Base-by-base conservation (phyloP, 2,329 filamentous ascomycete genomes). In the Diaporthe humulicola region DNA sequence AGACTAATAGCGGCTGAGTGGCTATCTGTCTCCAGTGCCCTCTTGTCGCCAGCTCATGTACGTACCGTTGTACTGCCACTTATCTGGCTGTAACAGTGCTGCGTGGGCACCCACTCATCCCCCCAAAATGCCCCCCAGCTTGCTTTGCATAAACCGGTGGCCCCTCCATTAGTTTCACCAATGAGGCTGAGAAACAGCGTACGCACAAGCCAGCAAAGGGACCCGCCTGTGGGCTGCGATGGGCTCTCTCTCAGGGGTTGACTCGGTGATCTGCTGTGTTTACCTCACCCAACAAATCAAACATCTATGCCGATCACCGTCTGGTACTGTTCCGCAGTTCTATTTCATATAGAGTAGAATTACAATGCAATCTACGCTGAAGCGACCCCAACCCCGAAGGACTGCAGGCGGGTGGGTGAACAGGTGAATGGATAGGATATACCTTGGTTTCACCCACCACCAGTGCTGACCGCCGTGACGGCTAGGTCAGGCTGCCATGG, bases 91-190 rank as follows among this genome's bases (percentile, higher is more conserved):
- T 40, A 8, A 38, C 64, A 52, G 64, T 38, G 17, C 61, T 50
- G 61, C 30, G 61, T 33, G 33, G 45, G 30, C 36, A 17, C n/a
- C 12, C 7, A 9, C n/a, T n/a, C 48, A n/a, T 6, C 36, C 40
- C 28, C 22, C 30, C 30, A 9, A 52, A n/a, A 25, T n/a, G 45
- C 33, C 61, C 30, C 61, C 64, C 45, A 69, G 64, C 64, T 69
- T 69, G 64, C 48, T 54, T 61, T 69, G 64, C 64, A 69, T 69
- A 54, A 69, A 54, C 33, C 52, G 48, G 64, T 40, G 64, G 64
- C 64, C 64, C 64, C 64, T 69, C 64, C 33, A 69, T 69, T 69
- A 69, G 64, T 69, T 69, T 69, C 64, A 69, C 64, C 64, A 69
- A 69, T 69, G 64, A 69, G 45, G 48, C 64, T 69, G 64, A 69